A percentile compares a stretch with the other conserved stretches of the same genome.
Evolutionary conservation across 2,329 filamentous ascomycete genomes (phyloP).

Genomic region (Penicillium sp.): DNA sequence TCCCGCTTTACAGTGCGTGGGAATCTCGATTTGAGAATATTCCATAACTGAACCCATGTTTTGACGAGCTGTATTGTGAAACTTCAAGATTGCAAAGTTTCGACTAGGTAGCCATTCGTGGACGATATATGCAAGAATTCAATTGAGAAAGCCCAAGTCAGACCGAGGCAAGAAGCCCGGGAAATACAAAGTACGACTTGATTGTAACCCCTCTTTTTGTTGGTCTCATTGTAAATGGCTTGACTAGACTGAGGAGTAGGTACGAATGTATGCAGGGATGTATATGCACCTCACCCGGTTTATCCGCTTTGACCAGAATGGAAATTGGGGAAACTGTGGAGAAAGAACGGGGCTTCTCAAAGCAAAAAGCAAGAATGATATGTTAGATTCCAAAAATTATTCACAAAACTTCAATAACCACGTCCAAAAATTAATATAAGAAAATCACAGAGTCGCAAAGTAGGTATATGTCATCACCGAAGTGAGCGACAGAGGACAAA

Average conservation of each 20-base stretch:
- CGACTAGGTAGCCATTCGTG: not conserved
- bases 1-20: constrained; percentile 50
- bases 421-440: not conserved
- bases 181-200: constrained; percentile 3
- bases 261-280: not conserved
- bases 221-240: not conserved
- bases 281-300: not conserved
- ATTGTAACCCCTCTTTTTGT: constrained; percentile 9
- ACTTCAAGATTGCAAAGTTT: too few relatives aligned
- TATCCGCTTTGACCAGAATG: not conserved
- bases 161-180: constrained; percentile 3
- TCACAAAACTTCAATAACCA: constrained; percentile 7
- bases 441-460: not conserved
- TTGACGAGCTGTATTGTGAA: not conserved
- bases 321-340: not conserved
- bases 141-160: not conserved
- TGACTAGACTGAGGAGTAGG: not conserved
- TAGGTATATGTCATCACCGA: not conserved
- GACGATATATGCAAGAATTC: not conserved
- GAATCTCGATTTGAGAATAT: constrained; percentile 30
- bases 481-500: not conserved
- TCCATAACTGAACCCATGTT: constrained; percentile 10
- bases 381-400: constrained; percentile 9
- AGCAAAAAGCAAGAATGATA: not conserved
- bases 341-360: not conserved